Conservation (phyloP, 495 filamentous ascomycete genomes). For the Rhypophila decipiens region DNA sequence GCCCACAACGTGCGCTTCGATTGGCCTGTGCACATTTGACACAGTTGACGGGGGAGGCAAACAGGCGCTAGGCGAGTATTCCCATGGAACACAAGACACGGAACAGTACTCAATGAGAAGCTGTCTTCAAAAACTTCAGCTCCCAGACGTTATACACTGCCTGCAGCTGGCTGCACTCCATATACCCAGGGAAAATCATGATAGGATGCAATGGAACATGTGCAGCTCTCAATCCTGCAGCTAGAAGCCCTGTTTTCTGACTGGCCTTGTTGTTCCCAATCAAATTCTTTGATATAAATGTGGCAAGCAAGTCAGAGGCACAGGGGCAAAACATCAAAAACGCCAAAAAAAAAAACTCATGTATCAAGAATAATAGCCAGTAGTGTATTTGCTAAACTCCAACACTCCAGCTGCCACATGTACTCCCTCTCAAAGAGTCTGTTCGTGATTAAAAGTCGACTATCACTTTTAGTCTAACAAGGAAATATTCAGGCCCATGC, state of each 20-base stretch:
- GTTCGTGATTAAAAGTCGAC: constrained; percentile 26
- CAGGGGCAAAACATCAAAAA: too few species aligned
- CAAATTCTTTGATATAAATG: too few species aligned
- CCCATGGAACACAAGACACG: background rate
- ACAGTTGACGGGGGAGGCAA: background rate
- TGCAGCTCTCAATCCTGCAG: too few species aligned
- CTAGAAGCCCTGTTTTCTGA: too few species aligned
- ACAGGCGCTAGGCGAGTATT: background rate
- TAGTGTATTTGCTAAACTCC: background rate
- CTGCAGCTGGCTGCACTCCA: background rate
- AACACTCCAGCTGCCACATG: background rate
- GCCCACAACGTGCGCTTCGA: background rate
- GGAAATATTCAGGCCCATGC: constrained; percentile 20
- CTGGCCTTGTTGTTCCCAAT: too few species aligned
- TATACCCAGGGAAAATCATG: too few species aligned
- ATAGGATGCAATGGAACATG: too few species aligned
- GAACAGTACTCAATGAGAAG: too few species aligned
- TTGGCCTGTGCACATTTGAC: background rate
- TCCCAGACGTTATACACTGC: background rate
- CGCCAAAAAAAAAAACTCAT: background rate
- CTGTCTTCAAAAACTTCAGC: too few species aligned
- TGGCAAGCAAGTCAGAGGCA: too few species aligned
- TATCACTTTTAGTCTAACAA: constrained; percentile 29
- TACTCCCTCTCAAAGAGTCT: constrained; percentile 6
- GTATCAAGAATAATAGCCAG: background rate